These are phyloP conservation scores for Stemphylium vesicarium DNA, from an alignment of 2,329 filamentous ascomycete genomes.

Conservation along the genomic window DNA sequence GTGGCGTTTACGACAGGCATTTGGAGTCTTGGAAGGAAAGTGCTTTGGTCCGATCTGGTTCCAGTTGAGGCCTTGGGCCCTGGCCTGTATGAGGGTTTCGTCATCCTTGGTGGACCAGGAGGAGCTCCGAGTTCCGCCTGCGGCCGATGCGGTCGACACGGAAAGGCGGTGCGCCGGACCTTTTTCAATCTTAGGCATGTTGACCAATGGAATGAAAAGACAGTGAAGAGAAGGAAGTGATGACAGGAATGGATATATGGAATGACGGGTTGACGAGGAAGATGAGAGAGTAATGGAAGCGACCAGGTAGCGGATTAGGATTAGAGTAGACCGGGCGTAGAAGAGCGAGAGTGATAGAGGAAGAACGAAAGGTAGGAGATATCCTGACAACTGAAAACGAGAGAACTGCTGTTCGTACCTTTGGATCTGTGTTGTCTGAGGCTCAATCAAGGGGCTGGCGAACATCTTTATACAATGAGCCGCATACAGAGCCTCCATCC, in stretches of 20 bases:
- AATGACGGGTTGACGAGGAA: conserved; percentile 23
- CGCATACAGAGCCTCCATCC: conserved; percentile 33
- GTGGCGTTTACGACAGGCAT: conserved; percentile 88
- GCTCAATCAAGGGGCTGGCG: conserved; percentile 22
- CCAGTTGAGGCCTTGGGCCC: conserved; percentile 82
- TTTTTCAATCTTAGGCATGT: conserved; percentile 56
- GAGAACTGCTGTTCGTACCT: conserved; percentile 40
- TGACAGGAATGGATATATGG: conserved; percentile 15
- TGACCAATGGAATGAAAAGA: conserved; percentile 33
- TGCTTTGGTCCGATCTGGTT: conserved; percentile 76
- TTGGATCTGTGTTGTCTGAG: conserved; percentile 35
- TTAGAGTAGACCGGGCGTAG: conserved; percentile 33
- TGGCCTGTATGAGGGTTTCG: conserved; percentile 71
- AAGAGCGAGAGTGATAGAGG: conserved; percentile 40
- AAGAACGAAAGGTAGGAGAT: conserved; percentile 43
- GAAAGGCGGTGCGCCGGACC: conserved; percentile 38
- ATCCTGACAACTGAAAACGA: conserved; percentile 42
- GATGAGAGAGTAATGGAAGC: conserved; percentile 29
- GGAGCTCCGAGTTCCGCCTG: conserved; percentile 46
- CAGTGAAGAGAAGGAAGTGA: conserved; percentile 21
- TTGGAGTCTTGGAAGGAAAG: conserved; percentile 77
- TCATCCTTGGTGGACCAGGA: conserved; percentile 78
- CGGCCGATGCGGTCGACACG: conserved; percentile 41
- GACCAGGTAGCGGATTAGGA: conserved; percentile 41
- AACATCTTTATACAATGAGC: conserved; percentile 43